Percentiles rank a stretch among this genome's conserved stretches.
phyloP scores from a whole-genome alignment of 75 land plant genomes.

The Selaginella moellendorffii region DNA sequence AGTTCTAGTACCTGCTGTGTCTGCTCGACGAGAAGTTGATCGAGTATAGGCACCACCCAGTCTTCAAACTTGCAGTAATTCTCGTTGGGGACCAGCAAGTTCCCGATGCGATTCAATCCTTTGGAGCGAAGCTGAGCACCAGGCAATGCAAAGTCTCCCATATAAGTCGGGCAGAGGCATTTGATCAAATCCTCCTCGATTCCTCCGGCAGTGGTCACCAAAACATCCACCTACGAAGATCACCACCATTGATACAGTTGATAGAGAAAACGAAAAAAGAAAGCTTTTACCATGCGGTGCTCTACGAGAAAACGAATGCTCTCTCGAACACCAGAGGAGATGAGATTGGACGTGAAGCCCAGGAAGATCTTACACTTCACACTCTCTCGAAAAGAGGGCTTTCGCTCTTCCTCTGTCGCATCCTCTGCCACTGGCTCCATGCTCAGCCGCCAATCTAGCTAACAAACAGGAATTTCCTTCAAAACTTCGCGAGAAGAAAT shows the following conservation, averaged over 20 bases:
- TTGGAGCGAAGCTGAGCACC: conserved; percentile 66
- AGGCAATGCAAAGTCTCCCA: conserved; percentile 67
- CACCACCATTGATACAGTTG: no score
- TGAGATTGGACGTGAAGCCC: conserved; percentile 86
- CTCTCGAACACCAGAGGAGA: conserved; percentile 82
- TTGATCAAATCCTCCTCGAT: conserved; percentile 95
- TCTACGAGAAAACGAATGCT: conserved; percentile 61
- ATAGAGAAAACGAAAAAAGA: no score
- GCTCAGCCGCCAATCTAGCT: conserved; percentile 86
- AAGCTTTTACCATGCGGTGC: conserved; percentile 50
- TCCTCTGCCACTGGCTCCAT: conserved; percentile 42
- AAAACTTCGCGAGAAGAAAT: background rate
- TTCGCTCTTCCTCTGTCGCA: conserved; percentile 38
- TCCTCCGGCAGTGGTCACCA: conserved; percentile 93
- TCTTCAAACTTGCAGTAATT: conserved; percentile 97
- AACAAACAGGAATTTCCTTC: background rate
- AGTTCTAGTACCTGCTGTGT: conserved; percentile 48
- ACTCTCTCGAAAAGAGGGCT: conserved; percentile 34
- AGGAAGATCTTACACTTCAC: conserved; percentile 79
- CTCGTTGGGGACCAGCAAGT: conserved; percentile 84
- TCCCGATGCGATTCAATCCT: conserved; percentile 89
- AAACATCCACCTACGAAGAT: conserved; percentile 91
- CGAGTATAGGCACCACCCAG: conserved; percentile 83
- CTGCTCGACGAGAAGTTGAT: conserved; percentile 73
- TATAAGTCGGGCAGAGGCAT: conserved; percentile 80